These are phyloP conservation scores for Rhizopogon roseolus DNA, from an alignment of 768 basidiomycete species.

Conservation along the genomic window DNA sequence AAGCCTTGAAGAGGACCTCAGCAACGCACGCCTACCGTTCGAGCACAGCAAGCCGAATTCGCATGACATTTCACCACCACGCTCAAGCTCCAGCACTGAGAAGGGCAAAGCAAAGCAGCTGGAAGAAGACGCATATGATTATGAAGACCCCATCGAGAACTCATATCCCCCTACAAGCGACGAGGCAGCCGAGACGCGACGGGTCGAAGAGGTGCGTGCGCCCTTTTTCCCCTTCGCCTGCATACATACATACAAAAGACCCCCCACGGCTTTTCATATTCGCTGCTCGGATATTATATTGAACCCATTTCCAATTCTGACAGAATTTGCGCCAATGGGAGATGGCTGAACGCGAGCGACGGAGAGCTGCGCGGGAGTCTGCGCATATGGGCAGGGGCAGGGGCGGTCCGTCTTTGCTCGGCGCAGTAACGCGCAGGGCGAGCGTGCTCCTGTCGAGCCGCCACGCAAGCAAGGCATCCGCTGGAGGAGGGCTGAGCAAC, in stretches of 20 bases:
- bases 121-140: constrained; percentile 16
- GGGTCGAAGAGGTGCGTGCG: constrained; percentile 63
- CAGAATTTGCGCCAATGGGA: constrained; percentile 82
- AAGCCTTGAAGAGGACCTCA: constrained; percentile 43
- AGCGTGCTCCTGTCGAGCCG: constrained; percentile 50
- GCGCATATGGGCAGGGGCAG: constrained; percentile 6
- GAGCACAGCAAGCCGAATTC: constrained; percentile 21
- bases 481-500: constrained; percentile 27
- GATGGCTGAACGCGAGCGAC: constrained; percentile 65
- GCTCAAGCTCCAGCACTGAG: constrained; percentile 17
- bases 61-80: constrained; percentile 18
- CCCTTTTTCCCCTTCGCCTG: not conserved
- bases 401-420: constrained; percentile 41
- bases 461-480: constrained; percentile 27
- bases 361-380: constrained; percentile 68
- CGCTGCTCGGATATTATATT: not conserved
- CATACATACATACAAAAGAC: no score
- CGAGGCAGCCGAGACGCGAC: constrained; percentile 60
- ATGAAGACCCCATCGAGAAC: constrained; percentile 20
- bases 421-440: constrained; percentile 54
- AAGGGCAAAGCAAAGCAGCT: constrained; percentile 30
- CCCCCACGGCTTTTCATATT: constrained; percentile 2
- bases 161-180: constrained; percentile 66
- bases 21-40: constrained; percentile 28
- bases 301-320: not conserved